These are phyloP conservation scores for Gossypium trilobum DNA, from an alignment of 441 rosid genomes.

Conservation along the genomic window DNA sequence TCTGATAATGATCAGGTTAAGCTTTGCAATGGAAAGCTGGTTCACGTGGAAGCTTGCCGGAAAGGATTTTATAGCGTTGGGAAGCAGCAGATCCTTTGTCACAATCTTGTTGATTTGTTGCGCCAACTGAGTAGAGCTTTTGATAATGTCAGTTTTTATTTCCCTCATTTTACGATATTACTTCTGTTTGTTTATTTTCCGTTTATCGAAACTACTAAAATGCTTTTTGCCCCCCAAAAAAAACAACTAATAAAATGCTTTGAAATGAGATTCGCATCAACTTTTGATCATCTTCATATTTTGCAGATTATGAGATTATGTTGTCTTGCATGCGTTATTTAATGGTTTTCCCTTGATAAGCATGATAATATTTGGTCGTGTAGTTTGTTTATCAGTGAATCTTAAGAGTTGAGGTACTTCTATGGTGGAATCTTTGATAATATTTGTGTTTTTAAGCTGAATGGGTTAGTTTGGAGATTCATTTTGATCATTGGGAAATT, in stretches of 20 bases:
- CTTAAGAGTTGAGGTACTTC: not conserved
- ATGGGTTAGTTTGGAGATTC: not conserved
- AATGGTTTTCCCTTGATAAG: not conserved
- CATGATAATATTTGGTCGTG: not conserved
- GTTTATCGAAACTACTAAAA: not conserved
- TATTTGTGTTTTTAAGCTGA: not conserved
- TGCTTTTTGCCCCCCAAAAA: too few species aligned
- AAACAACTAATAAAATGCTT: not conserved
- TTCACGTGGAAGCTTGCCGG: conserved; percentile 67
- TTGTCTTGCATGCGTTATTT: not conserved
- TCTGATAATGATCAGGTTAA: conserved; percentile 47
- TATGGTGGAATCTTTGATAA: not conserved
- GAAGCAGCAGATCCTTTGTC: conserved; percentile 64
- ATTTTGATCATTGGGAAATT: not conserved
- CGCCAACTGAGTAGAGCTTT: conserved; percentile 86
- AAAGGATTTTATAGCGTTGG: conserved; percentile 69
- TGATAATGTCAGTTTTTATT: conserved; percentile 45
- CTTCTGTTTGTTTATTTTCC: not conserved
- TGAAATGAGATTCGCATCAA: not conserved
- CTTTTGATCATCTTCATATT: not conserved
- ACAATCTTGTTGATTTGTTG: conserved; percentile 80
- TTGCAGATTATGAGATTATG: not conserved
- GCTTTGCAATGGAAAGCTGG: conserved; percentile 84
- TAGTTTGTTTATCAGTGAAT: not conserved
- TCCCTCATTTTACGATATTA: not conserved